Evolutionary conservation across 495 filamentous ascomycete species (phyloP).

Genomic region (Hypoxylon lenormandii): DNA sequence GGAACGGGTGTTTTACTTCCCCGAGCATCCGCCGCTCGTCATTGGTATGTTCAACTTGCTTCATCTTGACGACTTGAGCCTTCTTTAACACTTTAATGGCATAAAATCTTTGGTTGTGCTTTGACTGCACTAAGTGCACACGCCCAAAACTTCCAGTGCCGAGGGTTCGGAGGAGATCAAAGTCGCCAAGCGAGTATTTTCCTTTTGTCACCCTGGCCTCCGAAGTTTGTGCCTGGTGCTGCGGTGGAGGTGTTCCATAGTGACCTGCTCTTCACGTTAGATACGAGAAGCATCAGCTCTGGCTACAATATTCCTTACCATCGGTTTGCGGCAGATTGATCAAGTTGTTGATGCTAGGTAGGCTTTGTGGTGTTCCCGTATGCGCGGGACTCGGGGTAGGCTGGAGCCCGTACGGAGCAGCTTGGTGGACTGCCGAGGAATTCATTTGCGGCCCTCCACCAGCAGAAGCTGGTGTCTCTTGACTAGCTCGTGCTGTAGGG

Average conservation of each 20-base stretch:
- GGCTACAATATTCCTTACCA: slow-evolving; percentile 52
- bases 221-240: slow-evolving; percentile 42
- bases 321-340: slow-evolving; percentile 72
- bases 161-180: slow-evolving; percentile 85
- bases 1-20: slow-evolving; percentile 94
- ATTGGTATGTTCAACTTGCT: slow-evolving; percentile 98
- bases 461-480: slow-evolving; percentile 46
- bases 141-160: slow-evolving; percentile 97
- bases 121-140: slow-evolving; percentile 95
- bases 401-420: slow-evolving; percentile 48
- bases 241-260: slow-evolving; percentile 55
- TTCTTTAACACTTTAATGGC: slow-evolving; percentile 98
- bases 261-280: slow-evolving; percentile 45
- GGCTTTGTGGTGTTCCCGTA: slow-evolving; percentile 64
- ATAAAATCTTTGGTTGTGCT: slow-evolving; percentile 96
- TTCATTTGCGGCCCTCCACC: slow-evolving; percentile 51
- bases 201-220: slow-evolving; percentile 84
- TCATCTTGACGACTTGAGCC: slow-evolving; percentile 99
- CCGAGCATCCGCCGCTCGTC: slow-evolving; percentile 95
- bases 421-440: slow-evolving; percentile 44
- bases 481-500: slow-evolving; percentile 26
- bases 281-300: slow-evolving; percentile 45
- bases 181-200: slow-evolving; percentile 95
- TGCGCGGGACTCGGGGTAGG: slow-evolving; percentile 44
- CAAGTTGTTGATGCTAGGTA: slow-evolving; percentile 76